A percentile compares a stretch with the other conserved stretches of the same genome.
phyloP scores from a whole-genome alignment of 2,329 filamentous ascomycete genomes.

The Leptographium wingfieldii region DNA sequence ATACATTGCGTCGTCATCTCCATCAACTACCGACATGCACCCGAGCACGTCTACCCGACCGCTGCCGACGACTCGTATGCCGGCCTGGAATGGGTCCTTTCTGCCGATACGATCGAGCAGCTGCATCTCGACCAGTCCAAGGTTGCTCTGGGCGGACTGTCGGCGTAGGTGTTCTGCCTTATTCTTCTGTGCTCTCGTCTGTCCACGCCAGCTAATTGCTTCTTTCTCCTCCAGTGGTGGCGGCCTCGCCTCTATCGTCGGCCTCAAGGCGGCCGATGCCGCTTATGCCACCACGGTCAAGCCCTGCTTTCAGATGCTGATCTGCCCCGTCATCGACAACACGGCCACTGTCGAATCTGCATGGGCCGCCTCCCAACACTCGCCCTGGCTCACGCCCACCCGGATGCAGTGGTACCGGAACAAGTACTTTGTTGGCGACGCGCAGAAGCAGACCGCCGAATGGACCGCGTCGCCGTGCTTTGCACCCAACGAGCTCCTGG shows the following conservation, averaged over 20 bases:
- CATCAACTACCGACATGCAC: conserved; percentile 30
- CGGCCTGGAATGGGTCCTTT: conserved; percentile 20
- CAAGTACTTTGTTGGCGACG: conserved; percentile 38
- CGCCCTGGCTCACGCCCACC: conserved; percentile 34
- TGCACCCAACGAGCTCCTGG: conserved; percentile 38
- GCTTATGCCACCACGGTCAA: not conserved
- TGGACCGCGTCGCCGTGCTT: conserved; percentile 10
- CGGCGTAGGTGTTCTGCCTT: conserved; percentile 13
- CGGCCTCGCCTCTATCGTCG: not conserved
- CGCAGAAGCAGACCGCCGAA: conserved; percentile 34
- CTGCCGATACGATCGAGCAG: not conserved
- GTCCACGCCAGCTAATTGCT: too few relatives aligned
- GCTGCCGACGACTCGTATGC: conserved; percentile 46
- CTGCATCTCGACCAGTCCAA: conserved; percentile 24
- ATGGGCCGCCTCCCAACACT: conserved; percentile 37
- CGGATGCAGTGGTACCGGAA: conserved; percentile 51
- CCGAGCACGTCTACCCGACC: conserved; percentile 42
- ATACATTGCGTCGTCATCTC: conserved; percentile 3
- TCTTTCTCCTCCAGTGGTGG: not conserved
- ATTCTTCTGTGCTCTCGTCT: conserved; percentile 8
- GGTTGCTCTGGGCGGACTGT: conserved; percentile 17
- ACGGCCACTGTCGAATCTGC: conserved; percentile 34
- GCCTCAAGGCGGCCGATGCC: not conserved
- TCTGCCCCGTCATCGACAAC: conserved; percentile 46
- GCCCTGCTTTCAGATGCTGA: conserved; percentile 34